These are phyloP conservation scores for Prunus fruticosa DNA, from an alignment of 306 rosid genomes.

Conservation along the genomic window DNA sequence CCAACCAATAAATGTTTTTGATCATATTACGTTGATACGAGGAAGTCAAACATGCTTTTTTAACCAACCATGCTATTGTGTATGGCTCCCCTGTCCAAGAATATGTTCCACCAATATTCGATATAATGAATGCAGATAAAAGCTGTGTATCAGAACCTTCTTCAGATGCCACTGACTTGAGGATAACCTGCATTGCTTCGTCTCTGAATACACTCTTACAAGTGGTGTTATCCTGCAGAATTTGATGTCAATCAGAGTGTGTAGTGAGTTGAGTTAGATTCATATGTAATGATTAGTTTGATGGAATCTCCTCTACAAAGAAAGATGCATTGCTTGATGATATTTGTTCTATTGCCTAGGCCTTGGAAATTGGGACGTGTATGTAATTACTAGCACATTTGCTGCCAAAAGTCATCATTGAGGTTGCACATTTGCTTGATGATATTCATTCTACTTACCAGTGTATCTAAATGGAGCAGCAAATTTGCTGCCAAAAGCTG, in stretches of 20 bases:
- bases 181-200: constrained; percentile 56
- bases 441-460: constrained; percentile 36
- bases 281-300: too few relatives aligned
- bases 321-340: neutral
- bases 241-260: neutral
- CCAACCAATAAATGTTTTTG: constrained; percentile 58
- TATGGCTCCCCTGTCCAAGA: constrained; percentile 78
- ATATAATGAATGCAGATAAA: constrained; percentile 64
- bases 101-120: constrained; percentile 74
- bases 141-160: constrained; percentile 49
- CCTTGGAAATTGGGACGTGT: too few relatives aligned
- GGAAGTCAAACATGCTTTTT: constrained; percentile 55
- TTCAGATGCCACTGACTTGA: constrained; percentile 51
- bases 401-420: constrained; percentile 70
- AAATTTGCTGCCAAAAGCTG: constrained; percentile 68
- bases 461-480: constrained; percentile 56
- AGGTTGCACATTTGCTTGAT: constrained; percentile 31
- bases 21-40: constrained; percentile 61
- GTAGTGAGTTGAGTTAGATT: neutral
- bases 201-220: constrained; percentile 44
- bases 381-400: constrained; percentile 29
- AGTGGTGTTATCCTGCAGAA: constrained; percentile 47
- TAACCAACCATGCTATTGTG: constrained; percentile 76
- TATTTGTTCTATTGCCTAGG: neutral
- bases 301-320: too few relatives aligned